phyloP scores from a whole-genome alignment of 768 basidiomycete genomes.

The Candolleomyces eurysporus region DNA sequence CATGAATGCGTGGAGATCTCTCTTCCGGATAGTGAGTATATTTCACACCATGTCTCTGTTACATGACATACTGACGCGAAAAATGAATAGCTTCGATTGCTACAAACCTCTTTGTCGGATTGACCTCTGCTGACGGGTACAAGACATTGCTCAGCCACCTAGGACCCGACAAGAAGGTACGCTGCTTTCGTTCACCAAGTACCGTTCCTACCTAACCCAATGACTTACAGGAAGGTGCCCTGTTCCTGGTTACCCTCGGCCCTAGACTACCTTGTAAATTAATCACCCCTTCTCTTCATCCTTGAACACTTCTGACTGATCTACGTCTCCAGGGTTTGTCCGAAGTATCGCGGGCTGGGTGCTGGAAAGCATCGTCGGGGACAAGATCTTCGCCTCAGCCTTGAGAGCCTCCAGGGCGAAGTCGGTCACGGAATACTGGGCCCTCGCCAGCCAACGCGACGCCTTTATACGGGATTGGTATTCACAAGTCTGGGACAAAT shows the following conservation, averaged over 20 bases:
- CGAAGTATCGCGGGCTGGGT: slow-evolving; percentile 45
- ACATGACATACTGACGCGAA: neutral
- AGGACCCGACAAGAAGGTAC: slow-evolving; percentile 65
- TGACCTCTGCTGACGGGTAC: slow-evolving; percentile 75
- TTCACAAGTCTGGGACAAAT: slow-evolving; percentile 67
- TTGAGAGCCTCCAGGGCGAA: slow-evolving; percentile 41
- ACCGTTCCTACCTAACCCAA: neutral
- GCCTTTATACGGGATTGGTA: slow-evolving; percentile 49
- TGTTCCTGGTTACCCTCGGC: slow-evolving; percentile 49
- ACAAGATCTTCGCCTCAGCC: slow-evolving; percentile 43
- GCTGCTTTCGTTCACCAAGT: neutral
- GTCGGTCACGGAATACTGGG: slow-evolving; percentile 48
- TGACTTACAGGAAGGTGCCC: slow-evolving; percentile 36
- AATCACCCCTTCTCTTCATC: neutral
- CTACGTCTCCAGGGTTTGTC: slow-evolving; percentile 33
- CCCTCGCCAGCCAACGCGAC: slow-evolving; percentile 42
- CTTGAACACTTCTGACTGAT: neutral
- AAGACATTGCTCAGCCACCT: slow-evolving; percentile 62
- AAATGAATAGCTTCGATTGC: slow-evolving; percentile 39
- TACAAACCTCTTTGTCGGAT: slow-evolving; percentile 58
- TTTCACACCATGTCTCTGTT: too few relatives aligned
- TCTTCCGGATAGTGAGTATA: slow-evolving; percentile 47
- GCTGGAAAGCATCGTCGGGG: slow-evolving; percentile 39
- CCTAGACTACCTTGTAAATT: slow-evolving; percentile 46
- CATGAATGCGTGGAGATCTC: slow-evolving; percentile 79